phyloP scores from a whole-genome alignment of 768 basidiomycete species.

The Tephrocybe rancida region DNA sequence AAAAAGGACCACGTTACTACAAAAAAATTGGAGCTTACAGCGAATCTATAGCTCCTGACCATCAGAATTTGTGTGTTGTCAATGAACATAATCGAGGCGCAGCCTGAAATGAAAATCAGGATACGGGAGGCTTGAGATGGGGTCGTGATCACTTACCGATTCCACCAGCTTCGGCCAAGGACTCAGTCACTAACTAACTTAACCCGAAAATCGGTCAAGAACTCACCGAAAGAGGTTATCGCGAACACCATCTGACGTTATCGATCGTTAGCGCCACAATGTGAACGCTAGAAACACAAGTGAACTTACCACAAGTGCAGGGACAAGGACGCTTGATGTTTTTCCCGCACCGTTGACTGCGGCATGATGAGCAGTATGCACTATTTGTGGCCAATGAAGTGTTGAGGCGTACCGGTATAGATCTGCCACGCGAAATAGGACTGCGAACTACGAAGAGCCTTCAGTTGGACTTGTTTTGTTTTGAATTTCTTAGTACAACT shows the following conservation, averaged over 20 bases:
- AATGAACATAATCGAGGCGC: conserved; percentile 4
- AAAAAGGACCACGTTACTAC: background rate
- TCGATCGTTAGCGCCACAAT: background rate
- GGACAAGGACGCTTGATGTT: conserved; percentile 7
- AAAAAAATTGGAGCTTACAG: conserved; percentile 14
- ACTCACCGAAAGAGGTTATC: conserved; percentile 5
- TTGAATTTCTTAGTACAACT: background rate
- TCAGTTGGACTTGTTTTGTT: background rate
- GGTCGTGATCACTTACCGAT: background rate
- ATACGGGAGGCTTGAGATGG: too few relatives aligned
- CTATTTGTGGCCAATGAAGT: background rate
- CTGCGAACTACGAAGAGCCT: conserved; percentile 30
- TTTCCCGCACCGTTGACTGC: conserved; percentile 3
- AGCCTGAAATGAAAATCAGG: background rate
- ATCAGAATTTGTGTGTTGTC: conserved; percentile 16
- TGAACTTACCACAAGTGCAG: conserved; percentile 14
- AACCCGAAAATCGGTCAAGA: background rate
- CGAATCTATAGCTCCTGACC: conserved; percentile 20
- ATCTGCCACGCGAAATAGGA: conserved; percentile 36
- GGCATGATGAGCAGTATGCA: background rate
- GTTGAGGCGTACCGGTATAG: conserved; percentile 23
- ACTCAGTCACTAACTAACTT: background rate
- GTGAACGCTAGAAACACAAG: background rate
- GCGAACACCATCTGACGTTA: conserved; percentile 5
- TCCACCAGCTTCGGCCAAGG: background rate